phyloP scores from a whole-genome alignment of 148 eudicot genomes.

The Rhododendron kiyosumense region DNA sequence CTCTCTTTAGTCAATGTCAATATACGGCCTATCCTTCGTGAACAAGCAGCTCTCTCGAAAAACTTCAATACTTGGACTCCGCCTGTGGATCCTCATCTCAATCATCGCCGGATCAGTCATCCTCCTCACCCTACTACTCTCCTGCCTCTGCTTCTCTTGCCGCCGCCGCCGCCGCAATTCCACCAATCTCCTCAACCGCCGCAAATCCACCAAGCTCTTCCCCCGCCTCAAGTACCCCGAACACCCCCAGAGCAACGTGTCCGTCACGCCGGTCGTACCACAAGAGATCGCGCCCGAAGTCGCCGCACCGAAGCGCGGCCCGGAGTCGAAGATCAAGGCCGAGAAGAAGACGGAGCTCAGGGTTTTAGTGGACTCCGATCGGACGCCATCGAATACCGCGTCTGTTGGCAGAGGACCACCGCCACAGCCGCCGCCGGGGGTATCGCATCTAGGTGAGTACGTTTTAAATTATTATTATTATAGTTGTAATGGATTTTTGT shows the following conservation, averaged over 20 bases:
- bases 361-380: constrained; percentile 65
- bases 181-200: constrained; percentile 28
- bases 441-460: background rate
- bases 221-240: constrained; percentile 26
- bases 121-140: constrained; percentile 69
- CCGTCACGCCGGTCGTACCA: constrained; percentile 40
- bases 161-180: constrained; percentile 22
- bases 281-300: constrained; percentile 81
- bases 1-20: constrained; percentile 66
- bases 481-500: background rate
- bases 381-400: constrained; percentile 52
- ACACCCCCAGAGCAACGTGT: constrained; percentile 13
- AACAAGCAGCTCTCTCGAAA: constrained; percentile 71
- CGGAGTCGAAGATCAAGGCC: constrained; percentile 85
- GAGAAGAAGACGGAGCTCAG: constrained; percentile 70
- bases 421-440: background rate
- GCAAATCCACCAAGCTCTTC: background rate
- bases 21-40: constrained; percentile 57
- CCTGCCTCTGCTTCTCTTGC: constrained; percentile 36
- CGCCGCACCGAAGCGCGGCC: constrained; percentile 22
- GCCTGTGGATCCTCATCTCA: constrained; percentile 82
- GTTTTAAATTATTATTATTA: too few species aligned
- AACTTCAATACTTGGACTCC: constrained; percentile 87
- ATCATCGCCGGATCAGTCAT: constrained; percentile 69
- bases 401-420: constrained; percentile 34